Base-by-base conservation (phyloP, 208 protist genomes). In the Strigomonas culicis region DNA sequence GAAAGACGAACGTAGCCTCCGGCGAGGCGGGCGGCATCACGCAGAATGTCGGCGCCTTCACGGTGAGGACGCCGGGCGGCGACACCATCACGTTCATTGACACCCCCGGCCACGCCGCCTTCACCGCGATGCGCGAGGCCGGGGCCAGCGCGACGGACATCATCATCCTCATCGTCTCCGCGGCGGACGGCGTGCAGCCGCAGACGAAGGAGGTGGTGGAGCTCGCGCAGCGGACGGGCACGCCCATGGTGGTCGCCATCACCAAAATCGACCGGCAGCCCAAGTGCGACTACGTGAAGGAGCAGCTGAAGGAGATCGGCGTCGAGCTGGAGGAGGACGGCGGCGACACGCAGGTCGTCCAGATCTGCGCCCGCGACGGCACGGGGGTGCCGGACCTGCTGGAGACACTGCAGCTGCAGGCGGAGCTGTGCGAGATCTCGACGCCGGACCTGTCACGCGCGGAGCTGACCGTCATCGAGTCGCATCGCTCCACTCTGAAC, bases 11-110 rank as follows among this genome's bases (percentile, higher is more conserved):
- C 55, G 88, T 99, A 6, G 97, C 92, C 0, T 79, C 88, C 1
- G 63, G 76, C 2, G 98, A 99, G 84, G 97, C 97, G 1, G 98
- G 98, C 43, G 97, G 98, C n/a, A 99, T 99, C 69, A 99, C 98
- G 32, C 98, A 99, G 74, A 90, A 95, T 63, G 93, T 99, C 57
- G 97, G 94, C 50, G 97, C 96, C 6, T 99, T 97, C 62, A 67
- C 75, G 55, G 82, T 85, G 27, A 66, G 71, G 24, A 78, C 72
- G 28, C 68, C 75, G 24, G 75, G 75, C 24, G 73, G 68, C 21
- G 39, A 86, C 56, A 46, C 64, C 32, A 90, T 99, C 52, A 99
- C 97, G 0, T 99, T 99, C 68, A 95, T 99, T 61, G 98, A 99
- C 81, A 99, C 98, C 1, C 98, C 98, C 1, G 98, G 98, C 22